Evolutionary conservation across 768 basidiomycete genomes (phyloP), one percentile per base, ranked within the genome.

Genomic region (Boletus reticulatus): DNA sequence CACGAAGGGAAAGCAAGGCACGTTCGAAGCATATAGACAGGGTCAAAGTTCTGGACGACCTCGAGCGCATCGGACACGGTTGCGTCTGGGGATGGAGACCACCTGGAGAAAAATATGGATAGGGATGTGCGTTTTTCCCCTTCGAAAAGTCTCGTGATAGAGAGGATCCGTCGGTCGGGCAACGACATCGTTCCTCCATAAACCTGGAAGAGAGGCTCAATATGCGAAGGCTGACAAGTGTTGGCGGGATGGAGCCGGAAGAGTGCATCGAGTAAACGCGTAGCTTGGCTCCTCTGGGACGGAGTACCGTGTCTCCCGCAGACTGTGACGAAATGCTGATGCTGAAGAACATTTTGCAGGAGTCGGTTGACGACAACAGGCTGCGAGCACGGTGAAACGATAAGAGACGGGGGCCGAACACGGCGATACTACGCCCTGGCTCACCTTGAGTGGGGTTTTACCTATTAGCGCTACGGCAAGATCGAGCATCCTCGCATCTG

Each of bases 171-270:
- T 27, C 80, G 76, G 66, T 98, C 95, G 2, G 87, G 60, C 2
- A 58, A 47, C 0, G 84, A 81, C n/a, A 89, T 67, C 0, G 89
- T 89, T 2, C 89, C 95, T 10, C 80, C 72, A 67, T 98, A 98
- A 1, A 94, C 73, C 19, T 73, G 74, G 43, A 89, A 71, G 36
- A 98, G 76, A 1, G 91, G 92, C 44, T 90, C 85, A 43, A 95
- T 73, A 60, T 95, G 92, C 4, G 83, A 87, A 11, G 86, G 79
- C 67, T 96, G 95, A 64, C 91, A 95, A 3, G 93, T 88, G 62
- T 92, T 92, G 13, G 77, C 71, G 0, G 94, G 91, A 64, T 94
- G 86, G 14, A 87, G 78, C 52, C 80, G 70, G 75, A 95, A 97
- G 2, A 96, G 76, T 4, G 73, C 70, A 43, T 84, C 77, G 4